These are phyloP conservation scores for Blastobotrys illinoisensis DNA, from an alignment of 1,139 yeast species.

Conservation along the genomic window DNA sequence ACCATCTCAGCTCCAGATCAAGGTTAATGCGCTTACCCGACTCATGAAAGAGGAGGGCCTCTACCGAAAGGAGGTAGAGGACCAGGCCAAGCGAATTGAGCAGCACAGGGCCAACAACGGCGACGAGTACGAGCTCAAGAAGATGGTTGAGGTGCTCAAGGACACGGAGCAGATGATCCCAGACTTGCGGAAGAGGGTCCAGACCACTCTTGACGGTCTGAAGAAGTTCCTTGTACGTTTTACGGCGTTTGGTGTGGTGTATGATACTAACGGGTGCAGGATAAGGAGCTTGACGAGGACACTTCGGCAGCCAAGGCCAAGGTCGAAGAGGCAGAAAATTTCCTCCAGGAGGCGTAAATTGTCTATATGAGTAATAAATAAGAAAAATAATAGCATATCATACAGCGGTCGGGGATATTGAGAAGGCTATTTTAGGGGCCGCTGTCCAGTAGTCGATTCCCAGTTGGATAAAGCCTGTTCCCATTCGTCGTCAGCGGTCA, in stretches of 20 bases:
- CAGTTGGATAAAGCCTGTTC: slow-evolving; percentile 59
- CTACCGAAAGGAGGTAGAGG: slow-evolving; percentile 59
- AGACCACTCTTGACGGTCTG: slow-evolving; percentile 45
- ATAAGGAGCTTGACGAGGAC: slow-evolving; percentile 45
- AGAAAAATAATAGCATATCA: not conserved
- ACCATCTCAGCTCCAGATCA: slow-evolving; percentile 72
- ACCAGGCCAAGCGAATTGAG: slow-evolving; percentile 49
- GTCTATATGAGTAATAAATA: slow-evolving; percentile 2
- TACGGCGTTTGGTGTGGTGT: not conserved
- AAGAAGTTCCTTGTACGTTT: slow-evolving; percentile 34
- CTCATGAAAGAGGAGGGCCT: slow-evolving; percentile 64
- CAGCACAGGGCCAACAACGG: slow-evolving; percentile 38
- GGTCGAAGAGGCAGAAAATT: slow-evolving; percentile 29
- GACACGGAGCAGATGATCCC: slow-evolving; percentile 69
- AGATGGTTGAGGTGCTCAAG: slow-evolving; percentile 47
- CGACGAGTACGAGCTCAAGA: slow-evolving; percentile 70
- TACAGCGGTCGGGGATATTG: not conserved
- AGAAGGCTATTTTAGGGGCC: slow-evolving; percentile 6
- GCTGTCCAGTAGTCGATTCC: slow-evolving; percentile 38
- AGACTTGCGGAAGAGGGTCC: slow-evolving; percentile 50
- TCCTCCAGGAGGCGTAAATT: slow-evolving; percentile 11
- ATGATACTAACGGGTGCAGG: slow-evolving; percentile 26
- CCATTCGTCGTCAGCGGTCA: slow-evolving; percentile 68
- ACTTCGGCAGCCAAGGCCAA: slow-evolving; percentile 38
- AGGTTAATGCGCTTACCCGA: slow-evolving; percentile 66